Evolutionary conservation across 257 asterid species (phyloP).

Genomic region (Solanum chilense): DNA sequence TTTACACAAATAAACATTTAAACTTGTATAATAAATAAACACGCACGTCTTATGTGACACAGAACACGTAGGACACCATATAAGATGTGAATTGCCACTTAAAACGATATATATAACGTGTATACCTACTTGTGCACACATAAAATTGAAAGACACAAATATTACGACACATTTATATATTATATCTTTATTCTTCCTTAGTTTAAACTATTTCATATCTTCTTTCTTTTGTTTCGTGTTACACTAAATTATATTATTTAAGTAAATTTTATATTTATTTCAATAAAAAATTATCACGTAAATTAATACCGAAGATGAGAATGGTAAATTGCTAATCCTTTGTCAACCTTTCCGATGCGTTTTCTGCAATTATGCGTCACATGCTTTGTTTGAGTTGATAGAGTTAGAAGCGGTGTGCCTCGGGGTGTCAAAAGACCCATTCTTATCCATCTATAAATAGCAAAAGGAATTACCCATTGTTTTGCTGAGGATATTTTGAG

Average conservation of each 20-base stretch:
- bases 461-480: not conserved
- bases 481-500: not conserved
- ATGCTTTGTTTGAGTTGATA: not conserved
- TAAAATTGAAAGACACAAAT: no score
- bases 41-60: no score
- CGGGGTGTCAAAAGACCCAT: not conserved
- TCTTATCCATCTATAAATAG: not conserved
- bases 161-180: no score
- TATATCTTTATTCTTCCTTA: not conserved
- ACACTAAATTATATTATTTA: no score
- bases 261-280: no score
- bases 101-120: no score
- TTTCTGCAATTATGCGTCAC: slow-evolving; percentile 7
- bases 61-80: no score
- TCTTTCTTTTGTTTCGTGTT: not conserved
- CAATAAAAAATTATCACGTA: no score
- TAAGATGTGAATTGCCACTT: no score
- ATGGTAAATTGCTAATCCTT: not conserved
- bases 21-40: no score
- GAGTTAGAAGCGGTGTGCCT: not conserved
- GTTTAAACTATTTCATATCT: not conserved
- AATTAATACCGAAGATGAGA: accelerated
- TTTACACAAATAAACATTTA: no score
- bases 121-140: no score
- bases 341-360: slow-evolving; percentile 44